Conservation (phyloP, 1,284 basidiomycete genomes). For the Ustilago nuda region DNA sequence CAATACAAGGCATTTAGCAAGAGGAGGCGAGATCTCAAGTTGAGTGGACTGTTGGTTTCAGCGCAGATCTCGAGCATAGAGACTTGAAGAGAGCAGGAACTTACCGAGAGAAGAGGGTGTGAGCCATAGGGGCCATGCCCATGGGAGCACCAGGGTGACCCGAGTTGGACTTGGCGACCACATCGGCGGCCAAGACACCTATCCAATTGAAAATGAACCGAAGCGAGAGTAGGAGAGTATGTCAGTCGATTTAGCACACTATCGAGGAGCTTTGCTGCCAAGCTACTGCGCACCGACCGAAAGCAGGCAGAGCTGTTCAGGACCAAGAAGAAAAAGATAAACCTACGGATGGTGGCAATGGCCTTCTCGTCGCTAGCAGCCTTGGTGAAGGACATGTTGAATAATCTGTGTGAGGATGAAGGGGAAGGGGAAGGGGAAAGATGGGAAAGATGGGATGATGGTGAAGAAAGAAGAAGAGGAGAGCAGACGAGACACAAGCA, state of each 20-base stretch:
- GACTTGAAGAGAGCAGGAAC: constrained; percentile 5
- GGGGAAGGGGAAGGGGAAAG: constrained; percentile 1
- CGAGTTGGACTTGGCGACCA: constrained; percentile 77
- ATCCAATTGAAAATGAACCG: not conserved
- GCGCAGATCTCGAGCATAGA: not conserved
- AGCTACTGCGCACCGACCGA: not conserved
- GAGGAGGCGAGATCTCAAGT: not conserved
- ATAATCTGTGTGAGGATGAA: constrained; percentile 4
- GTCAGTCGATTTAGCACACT: constrained; percentile 1
- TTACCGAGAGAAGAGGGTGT: constrained; percentile 84
- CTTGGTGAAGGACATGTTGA: constrained; percentile 56
- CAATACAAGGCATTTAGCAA: not conserved
- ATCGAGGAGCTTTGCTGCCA: not conserved
- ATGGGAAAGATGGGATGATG: constrained; percentile 19
- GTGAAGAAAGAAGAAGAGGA: constrained; percentile 6
- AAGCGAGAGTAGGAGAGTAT: not conserved
- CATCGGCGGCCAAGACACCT: constrained; percentile 62
- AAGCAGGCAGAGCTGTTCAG: not conserved
- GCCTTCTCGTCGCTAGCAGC: constrained; percentile 60
- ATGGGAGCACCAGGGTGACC: constrained; percentile 72
- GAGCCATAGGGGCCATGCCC: constrained; percentile 86
- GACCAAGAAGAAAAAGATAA: not conserved
- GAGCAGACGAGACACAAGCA: constrained; percentile 9
- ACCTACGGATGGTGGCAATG: constrained; percentile 64
- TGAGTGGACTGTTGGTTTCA: constrained; percentile 7